Conservation (phyloP, 768 basidiomycete genomes). For the Russula foetens region DNA sequence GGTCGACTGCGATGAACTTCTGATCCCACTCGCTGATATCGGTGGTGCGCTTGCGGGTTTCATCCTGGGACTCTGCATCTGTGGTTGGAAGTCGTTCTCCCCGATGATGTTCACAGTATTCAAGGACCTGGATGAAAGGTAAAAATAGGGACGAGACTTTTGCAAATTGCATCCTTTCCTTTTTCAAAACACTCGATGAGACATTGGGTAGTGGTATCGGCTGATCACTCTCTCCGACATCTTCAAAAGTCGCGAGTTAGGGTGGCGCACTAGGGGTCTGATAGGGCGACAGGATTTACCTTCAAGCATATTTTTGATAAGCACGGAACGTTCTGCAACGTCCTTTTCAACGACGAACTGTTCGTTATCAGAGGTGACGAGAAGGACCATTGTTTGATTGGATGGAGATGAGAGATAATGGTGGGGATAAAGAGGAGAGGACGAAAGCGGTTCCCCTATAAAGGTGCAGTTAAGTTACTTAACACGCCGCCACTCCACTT, state of each 20-base stretch:
- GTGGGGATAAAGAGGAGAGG: background rate
- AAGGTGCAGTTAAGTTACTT: no score
- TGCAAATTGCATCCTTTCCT: conserved; percentile 41
- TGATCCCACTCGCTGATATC: conserved; percentile 99
- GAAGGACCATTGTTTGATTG: conserved; percentile 59
- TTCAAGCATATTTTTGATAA: conserved; percentile 99
- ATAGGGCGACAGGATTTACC: conserved; percentile 37
- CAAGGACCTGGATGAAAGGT: conserved; percentile 61
- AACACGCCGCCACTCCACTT: no score
- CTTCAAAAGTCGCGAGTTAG: conserved; percentile 33
- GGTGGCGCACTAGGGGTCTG: conserved; percentile 4
- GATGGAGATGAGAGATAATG: conserved; percentile 16
- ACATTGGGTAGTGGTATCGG: conserved; percentile 94
- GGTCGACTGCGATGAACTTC: conserved; percentile 97
- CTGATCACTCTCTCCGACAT: conserved; percentile 91
- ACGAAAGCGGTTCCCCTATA: background rate
- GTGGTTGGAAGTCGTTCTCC: conserved; percentile 90
- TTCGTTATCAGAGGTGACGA: conserved; percentile 94
- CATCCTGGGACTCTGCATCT: conserved; percentile 79
- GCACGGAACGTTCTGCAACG: conserved; percentile 88
- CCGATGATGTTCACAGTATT: conserved; percentile 99
- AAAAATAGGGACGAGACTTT: background rate
- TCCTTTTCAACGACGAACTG: conserved; percentile 89
- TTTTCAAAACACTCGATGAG: conserved; percentile 85
- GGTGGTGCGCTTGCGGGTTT: conserved; percentile 94